Percentiles rank a stretch among this genome's conserved stretches.
Evolutionary conservation across 371 early-diverging fungal species (phyloP).

Genomic region (Mucor circinelloides): DNA sequence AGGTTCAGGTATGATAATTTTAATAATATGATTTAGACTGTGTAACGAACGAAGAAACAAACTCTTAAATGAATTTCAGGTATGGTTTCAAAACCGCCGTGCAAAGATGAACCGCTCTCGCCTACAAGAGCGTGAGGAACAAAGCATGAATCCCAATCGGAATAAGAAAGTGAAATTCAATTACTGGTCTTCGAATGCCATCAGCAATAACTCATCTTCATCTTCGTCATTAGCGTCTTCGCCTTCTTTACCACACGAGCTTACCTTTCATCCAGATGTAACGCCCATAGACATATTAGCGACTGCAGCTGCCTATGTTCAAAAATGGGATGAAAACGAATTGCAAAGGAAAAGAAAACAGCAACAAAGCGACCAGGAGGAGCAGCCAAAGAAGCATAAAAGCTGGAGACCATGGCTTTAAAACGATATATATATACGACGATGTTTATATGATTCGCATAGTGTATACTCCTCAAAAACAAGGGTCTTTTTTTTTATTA

Average conservation of each 20-base stretch:
- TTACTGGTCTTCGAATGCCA: slow-evolving; percentile 12
- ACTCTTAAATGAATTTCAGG: slow-evolving; percentile 15
- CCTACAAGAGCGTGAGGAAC: slow-evolving; percentile 21
- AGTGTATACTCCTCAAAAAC: neutral
- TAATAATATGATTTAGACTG: neutral
- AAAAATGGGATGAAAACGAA: slow-evolving; percentile 39
- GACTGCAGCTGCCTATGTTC: slow-evolving; percentile 53
- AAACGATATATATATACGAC: neutral
- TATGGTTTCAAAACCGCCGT: slow-evolving; percentile 38
- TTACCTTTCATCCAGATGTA: slow-evolving; percentile 17
- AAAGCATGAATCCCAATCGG: neutral
- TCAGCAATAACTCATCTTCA: slow-evolving; percentile 9
- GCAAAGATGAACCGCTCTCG: slow-evolving; percentile 27
- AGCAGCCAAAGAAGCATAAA: slow-evolving; percentile 8
- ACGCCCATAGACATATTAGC: slow-evolving; percentile 51
- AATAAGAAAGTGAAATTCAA: slow-evolving; percentile 19
- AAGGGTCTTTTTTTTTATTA: neutral
- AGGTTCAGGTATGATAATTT: slow-evolving; percentile 75
- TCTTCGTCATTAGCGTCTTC: slow-evolving; percentile 21
- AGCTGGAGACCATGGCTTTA: slow-evolving; percentile 34
- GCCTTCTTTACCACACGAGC: slow-evolving; percentile 25
- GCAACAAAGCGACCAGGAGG: neutral
- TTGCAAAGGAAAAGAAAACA: slow-evolving; percentile 18
- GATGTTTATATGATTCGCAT: neutral
- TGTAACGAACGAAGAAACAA: slow-evolving; percentile 15